Base-by-base conservation (phyloP, 345 rosid genomes). In the Excoecaria agallocha region DNA sequence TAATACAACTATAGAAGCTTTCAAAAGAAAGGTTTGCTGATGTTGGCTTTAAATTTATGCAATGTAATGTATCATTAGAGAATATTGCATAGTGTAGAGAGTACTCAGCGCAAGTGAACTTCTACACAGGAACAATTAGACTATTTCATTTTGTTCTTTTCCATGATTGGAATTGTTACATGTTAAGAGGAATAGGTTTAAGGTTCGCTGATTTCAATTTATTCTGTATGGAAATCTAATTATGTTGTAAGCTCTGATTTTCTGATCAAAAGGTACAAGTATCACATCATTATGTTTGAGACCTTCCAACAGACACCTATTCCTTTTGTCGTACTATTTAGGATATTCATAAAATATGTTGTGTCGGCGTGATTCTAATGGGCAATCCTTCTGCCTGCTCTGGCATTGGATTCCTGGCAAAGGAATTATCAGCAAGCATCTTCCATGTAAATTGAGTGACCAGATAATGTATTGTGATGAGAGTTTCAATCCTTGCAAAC, bases 401-500 rank as follows among this genome's bases (percentile, higher is more conserved):
- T 43, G 85, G 84, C 89, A 65, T 57, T 37, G 87, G 90, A 74
- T 84, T 83, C 66, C 89, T 81, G n/a, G 35, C 38, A 72, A 85
- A 81, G 45, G 4, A 76, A 41, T 76, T 77, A 75, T 83, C 89
- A 3, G 84, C 71, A 41, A 73, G 63, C 50, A 74, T 22, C 69
- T 85, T 83, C 88, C 88, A 85, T 2, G 86, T 54, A 61, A 84
- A 43, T 43, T 43, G 81, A 66, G 87, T 87, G 52, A 88, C 81
- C 52, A 88, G 81, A 69, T 80, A 76, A 77, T 87, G 91, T 70
- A 85, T 77, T 0, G 80, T 45, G 38, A 84, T 80, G 0, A 86
- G 84, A 22, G 81, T 83, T 80, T 88, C 89, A 8, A 83, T 77
- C 84, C 81, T 83, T 35, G 87, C 89, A 76, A 86, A 82, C 73